Conservation (phyloP, 257 asterid genomes). For the Nicotiana otophora region DNA sequence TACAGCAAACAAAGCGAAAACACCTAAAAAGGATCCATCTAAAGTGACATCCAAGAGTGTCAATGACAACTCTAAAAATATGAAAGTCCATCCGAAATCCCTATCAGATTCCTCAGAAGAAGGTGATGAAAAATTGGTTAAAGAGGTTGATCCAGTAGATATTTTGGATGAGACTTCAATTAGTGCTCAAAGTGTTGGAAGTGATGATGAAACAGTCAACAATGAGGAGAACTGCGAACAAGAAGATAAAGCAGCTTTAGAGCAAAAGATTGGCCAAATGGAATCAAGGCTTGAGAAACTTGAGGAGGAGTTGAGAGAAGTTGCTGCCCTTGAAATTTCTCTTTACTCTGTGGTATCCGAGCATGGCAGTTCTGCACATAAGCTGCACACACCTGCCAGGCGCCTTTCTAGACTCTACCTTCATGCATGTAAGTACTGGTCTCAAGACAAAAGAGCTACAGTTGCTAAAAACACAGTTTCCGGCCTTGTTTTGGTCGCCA, state of each 20-base stretch:
- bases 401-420: conserved; percentile 81
- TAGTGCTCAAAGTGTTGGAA: conserved; percentile 32
- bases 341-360: conserved; percentile 91
- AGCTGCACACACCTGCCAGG: conserved; percentile 94
- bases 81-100: conserved; percentile 70
- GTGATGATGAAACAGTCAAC: conserved; percentile 48
- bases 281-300: conserved; percentile 70
- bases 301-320: conserved; percentile 85
- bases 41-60: conserved; percentile 28
- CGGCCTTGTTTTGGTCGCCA: conserved; percentile 78
- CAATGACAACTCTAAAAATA: conserved; percentile 39
- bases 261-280: conserved; percentile 69
- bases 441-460: conserved; percentile 72
- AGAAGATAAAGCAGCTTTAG: conserved; percentile 35
- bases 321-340: conserved; percentile 89
- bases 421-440: conserved; percentile 79
- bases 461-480: conserved; percentile 80
- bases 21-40: conserved; percentile 30
- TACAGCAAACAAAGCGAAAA: conserved; percentile 30
- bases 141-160: conserved; percentile 40
- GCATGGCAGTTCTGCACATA: conserved; percentile 91
- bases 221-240: conserved; percentile 31
- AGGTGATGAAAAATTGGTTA: conserved; percentile 37
- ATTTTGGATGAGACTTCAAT: conserved; percentile 42
- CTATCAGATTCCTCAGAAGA: conserved; percentile 48